Evolutionary conservation across 345 rosid species (phyloP).

Genomic region (Draba incana): DNA sequence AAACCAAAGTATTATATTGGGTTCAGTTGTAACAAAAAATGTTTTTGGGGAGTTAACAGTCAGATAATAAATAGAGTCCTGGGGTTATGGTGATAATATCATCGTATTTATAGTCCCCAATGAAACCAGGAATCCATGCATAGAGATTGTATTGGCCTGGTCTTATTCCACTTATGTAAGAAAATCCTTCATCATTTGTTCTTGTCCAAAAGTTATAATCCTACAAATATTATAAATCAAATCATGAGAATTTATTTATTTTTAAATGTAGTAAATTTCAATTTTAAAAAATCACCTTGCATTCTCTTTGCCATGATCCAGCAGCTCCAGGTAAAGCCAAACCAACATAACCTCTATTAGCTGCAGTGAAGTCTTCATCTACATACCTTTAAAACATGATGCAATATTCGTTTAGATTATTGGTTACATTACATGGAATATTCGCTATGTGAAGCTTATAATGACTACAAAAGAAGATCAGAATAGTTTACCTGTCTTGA

Average conservation of each 20-base stretch:
- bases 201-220: constrained; percentile 84
- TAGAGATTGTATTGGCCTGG: constrained; percentile 65
- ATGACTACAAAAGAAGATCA: neutral
- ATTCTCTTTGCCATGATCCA: constrained; percentile 94
- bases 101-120: constrained; percentile 72
- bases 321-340: constrained; percentile 75
- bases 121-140: constrained; percentile 84
- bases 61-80: constrained; percentile 45
- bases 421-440: neutral
- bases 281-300: constrained; percentile 55
- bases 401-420: neutral
- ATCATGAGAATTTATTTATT: too few relatives aligned
- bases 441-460: neutral
- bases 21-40: constrained; percentile 9
- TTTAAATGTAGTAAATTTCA: neutral
- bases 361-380: constrained; percentile 44
- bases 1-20: neutral
- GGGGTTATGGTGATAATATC: constrained; percentile 48
- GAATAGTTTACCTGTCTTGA: constrained; percentile 55
- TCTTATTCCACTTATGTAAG: constrained; percentile 51
- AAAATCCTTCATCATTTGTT: constrained; percentile 64
- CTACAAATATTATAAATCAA: constrained; percentile 38
- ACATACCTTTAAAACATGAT: constrained; percentile 46
- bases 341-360: constrained; percentile 73
- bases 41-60: constrained; percentile 8